Conservation (phyloP, 768 basidiomycete species). For the Collybia sordida region DNA sequence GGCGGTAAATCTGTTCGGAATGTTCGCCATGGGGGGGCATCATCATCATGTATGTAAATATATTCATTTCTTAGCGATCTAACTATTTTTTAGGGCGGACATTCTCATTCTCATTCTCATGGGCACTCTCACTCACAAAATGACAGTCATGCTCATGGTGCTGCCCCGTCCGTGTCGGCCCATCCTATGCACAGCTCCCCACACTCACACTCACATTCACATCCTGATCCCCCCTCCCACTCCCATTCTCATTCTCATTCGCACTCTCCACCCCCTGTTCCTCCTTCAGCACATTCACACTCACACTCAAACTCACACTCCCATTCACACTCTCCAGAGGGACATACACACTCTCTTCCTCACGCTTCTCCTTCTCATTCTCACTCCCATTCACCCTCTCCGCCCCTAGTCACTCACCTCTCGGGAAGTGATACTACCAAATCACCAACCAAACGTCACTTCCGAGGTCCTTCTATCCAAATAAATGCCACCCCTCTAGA, state of each 20-base stretch:
- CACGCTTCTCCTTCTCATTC: constrained; percentile 23
- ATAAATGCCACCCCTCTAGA: constrained; percentile 23
- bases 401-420: constrained; percentile 11
- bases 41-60: constrained; percentile 69
- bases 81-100: constrained; percentile 43
- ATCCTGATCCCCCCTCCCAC: constrained; percentile 15
- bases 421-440: constrained; percentile 8
- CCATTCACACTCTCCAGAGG: constrained; percentile 22
- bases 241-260: constrained; percentile 15
- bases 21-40: constrained; percentile 98
- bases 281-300: constrained; percentile 14
- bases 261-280: constrained; percentile 16
- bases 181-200: constrained; percentile 17
- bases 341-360: constrained; percentile 19
- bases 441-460: constrained; percentile 32
- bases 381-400: constrained; percentile 26
- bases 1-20: constrained; percentile 94
- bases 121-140: constrained; percentile 32
- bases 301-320: constrained; percentile 22
- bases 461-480: constrained; percentile 39
- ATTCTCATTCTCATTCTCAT: constrained; percentile 54
- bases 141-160: constrained; percentile 14
- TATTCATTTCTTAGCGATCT: background rate
- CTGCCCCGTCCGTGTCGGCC: constrained; percentile 20
- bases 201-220: constrained; percentile 25